Base-by-base conservation (phyloP, 345 rosid species). In the Gossypium anomalum region DNA sequence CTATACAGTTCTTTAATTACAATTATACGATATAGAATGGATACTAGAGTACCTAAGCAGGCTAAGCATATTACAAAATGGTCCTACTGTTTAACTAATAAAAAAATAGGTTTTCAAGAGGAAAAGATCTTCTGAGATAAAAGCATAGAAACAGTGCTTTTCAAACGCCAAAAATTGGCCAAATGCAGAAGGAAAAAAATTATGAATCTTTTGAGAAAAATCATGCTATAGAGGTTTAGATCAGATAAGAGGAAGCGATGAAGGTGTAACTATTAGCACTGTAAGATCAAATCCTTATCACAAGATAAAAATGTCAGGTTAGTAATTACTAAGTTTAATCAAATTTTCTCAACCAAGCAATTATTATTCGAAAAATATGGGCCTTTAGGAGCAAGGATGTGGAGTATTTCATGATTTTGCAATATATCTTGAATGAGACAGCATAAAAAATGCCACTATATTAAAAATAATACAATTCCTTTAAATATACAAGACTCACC, bases 401-500 rank as follows among this genome's bases (percentile, higher is more conserved):
- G 23, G 34, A 74, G 9, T 64, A 64, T 72, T 71, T 27, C 57
- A 69, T 53, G 44, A 72, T 73, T 71, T 70, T 70, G 83, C 78
- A 75, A 61, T 27, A 53, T 29, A 81, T 29, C 69, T 58, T 67
- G 70, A 84, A 83, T 78, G 66, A 80, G 85, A 80, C 75, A 73
- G 47, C 65, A 73, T 62, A 70, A 85, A 86, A 83, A 82, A 82
- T 84, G 83, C 88, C 23, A 76, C 75, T 70, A 80, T 75, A 74
- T 79, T 67, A 73, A 66, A 77, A 70, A 74, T 64, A 77, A 76
- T 69, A 77, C 79, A 82, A 70, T 71, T 75, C 53, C 71, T 71
- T 70, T 75, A 76, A 74, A 77, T 76, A 76, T 78, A 83, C 82
- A 79, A 68, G 66, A 81, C 88, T 83, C 84, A 78, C 85, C 80